Evolutionary conservation across 73 alveolate genomes (phyloP), one percentile per base, ranked within the genome.

Genomic region (Urostyla sp.): DNA sequence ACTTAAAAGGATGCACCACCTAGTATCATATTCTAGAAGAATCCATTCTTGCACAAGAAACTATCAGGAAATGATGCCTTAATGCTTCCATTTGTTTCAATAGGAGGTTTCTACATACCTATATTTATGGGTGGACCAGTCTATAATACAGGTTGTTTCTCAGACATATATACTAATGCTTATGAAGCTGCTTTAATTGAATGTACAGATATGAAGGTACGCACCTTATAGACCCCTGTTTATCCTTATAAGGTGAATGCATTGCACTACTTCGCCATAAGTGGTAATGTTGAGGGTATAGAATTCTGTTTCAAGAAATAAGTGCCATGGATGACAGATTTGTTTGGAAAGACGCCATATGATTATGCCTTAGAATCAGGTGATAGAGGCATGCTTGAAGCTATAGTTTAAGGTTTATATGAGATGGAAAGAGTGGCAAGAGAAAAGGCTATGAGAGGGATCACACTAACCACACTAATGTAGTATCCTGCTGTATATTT

Each of bases 221-320:
- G n/a, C n/a, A 63, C 60, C 18, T 31, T 63, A 4, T 4, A 8
- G 10, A 6, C 6, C 8, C 27, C 79, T 23, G 38, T 73, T 5
- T 73, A 73, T 73, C 85, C 85, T 10, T 38, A 7, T 46, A 48
- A 60, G 38, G 15, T 51, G 23, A 73, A 51, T 53, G 85, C 85
- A 6, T 45, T 73, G 3, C 85, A 73, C 35, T 48, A 50, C 56
- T 73, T 73, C 45, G 74, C 85, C 21, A 26, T 48, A 1, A 40
- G 32, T 16, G 58, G 43, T 51, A 73, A 73, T 34, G 34, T 27
- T 31, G 38, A 20, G 1, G 58, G 56, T 28, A 54, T 73, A 6
- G 69, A 54, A 18, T 50, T 32, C 27, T 50, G 85, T 59, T 51
- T 73, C 40, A 15, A 8, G 26, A 52, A 16, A 34, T 73, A 59